phyloP scores from a whole-genome alignment of 306 rosid genomes.

The Vigna unguiculata region DNA sequence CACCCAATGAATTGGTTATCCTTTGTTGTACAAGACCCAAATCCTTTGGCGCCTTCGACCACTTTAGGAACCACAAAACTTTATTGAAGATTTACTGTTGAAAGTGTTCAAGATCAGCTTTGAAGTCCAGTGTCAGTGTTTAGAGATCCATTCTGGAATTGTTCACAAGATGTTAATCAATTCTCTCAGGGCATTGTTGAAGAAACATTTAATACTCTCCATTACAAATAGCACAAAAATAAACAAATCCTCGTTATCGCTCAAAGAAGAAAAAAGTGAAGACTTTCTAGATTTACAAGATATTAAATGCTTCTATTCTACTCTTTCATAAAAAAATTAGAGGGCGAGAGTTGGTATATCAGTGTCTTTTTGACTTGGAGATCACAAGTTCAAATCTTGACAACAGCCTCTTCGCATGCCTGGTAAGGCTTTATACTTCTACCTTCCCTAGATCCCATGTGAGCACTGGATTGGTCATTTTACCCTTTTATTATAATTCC shows the following conservation, averaged over 20 bases:
- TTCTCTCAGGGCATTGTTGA: background rate
- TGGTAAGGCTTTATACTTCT: background rate
- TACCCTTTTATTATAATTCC: conserved; percentile 17
- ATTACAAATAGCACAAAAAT: too few species aligned
- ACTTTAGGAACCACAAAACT: conserved; percentile 12
- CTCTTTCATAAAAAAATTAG: background rate
- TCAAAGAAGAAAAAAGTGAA: conserved; percentile 4
- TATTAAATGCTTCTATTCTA: background rate
- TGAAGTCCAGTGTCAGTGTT: conserved; percentile 17
- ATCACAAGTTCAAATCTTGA: background rate
- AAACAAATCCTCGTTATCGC: background rate
- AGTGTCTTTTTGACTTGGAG: background rate
- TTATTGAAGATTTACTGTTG: conserved; percentile 16
- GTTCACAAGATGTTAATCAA: conserved; percentile 8
- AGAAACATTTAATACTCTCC: background rate
- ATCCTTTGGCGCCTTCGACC: conserved; percentile 2
- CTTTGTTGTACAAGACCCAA: conserved; percentile 21
- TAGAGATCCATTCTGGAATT: conserved; percentile 47
- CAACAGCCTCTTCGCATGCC: background rate
- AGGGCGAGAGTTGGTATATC: background rate
- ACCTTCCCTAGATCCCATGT: background rate
- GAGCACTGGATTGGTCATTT: background rate
- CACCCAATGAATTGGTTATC: conserved; percentile 5
- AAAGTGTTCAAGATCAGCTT: conserved; percentile 39
- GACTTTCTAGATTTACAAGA: background rate